Percentiles rank a stretch among this genome's conserved stretches.
Evolutionary conservation across 192 early-diverging fungal genomes (phyloP).

Genomic region (Dissophora globulifera): DNA sequence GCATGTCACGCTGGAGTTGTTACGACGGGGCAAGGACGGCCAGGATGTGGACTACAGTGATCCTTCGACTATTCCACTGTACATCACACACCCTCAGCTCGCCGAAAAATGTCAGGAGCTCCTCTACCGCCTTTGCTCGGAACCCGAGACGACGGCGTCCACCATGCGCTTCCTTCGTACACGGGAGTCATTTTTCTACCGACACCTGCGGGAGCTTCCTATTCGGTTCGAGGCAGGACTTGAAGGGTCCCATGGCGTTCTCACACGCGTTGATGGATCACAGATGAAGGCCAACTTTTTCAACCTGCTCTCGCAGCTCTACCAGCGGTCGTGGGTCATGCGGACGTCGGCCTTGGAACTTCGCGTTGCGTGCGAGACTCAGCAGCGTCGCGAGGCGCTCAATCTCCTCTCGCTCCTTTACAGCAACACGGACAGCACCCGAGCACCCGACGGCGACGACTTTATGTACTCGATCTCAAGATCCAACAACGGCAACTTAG

Average conservation of each 20-base stretch:
- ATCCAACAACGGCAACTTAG: slow-evolving; percentile 14
- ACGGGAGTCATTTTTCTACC: slow-evolving; percentile 80
- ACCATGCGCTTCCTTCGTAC: slow-evolving; percentile 86
- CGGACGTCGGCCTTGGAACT: slow-evolving; percentile 89
- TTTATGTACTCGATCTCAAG: slow-evolving; percentile 30
- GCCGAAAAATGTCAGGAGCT: slow-evolving; percentile 91
- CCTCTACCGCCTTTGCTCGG: slow-evolving; percentile 82
- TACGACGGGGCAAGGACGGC: slow-evolving; percentile 60
- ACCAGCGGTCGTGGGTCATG: slow-evolving; percentile 92
- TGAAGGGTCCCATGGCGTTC: slow-evolving; percentile 25
- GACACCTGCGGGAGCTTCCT: slow-evolving; percentile 64
- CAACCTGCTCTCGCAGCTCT: slow-evolving; percentile 67
- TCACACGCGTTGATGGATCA: slow-evolving; percentile 26
- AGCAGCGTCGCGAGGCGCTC: slow-evolving; percentile 49
- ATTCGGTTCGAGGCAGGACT: slow-evolving; percentile 40
- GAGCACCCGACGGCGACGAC: slow-evolving; percentile 40
- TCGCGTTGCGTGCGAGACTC: slow-evolving; percentile 58
- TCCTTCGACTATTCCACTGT: slow-evolving; percentile 59
- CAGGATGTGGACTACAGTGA: slow-evolving; percentile 44
- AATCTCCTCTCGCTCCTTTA: slow-evolving; percentile 54
- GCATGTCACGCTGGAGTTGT: slow-evolving; percentile 70
- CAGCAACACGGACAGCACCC: slow-evolving; percentile 31
- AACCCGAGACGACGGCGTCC: slow-evolving; percentile 70
- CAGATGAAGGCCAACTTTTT: slow-evolving; percentile 39
- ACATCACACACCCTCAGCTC: slow-evolving; percentile 76